phyloP scores from a whole-genome alignment of 768 basidiomycete species.

The Mrakia blollopis region DNA sequence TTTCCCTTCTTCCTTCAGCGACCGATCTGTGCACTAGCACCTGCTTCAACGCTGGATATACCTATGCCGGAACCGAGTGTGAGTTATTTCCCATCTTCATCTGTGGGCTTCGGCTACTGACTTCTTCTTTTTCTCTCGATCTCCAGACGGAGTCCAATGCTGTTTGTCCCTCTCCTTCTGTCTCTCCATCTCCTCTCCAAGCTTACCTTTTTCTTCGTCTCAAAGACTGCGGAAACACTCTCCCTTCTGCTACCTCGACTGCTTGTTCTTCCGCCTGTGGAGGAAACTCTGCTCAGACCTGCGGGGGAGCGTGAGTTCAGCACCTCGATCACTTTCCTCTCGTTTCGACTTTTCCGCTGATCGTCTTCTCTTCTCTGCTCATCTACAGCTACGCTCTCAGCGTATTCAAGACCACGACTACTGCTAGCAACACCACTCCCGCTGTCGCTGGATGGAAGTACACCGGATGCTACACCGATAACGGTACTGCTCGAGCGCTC shows the following conservation, averaged over 20 bases:
- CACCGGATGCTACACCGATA: slow-evolving; percentile 16
- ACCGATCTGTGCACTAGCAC: slow-evolving; percentile 6
- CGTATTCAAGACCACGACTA: slow-evolving; percentile 1
- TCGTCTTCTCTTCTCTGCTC: not conserved
- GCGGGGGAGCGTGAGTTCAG: slow-evolving; percentile 20
- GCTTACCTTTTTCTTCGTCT: not conserved
- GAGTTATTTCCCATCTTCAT: not conserved
- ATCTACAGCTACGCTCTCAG: not conserved
- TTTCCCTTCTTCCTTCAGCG: not conserved
- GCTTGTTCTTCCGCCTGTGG: slow-evolving; percentile 20
- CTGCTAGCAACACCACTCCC: not conserved
- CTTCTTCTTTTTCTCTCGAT: not conserved
- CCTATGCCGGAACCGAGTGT: slow-evolving; percentile 20
- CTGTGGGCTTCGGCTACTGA: not conserved
- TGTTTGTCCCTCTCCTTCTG: not conserved
- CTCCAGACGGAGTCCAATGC: not conserved
- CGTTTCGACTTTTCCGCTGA: not conserved
- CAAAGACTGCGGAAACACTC: not conserved
- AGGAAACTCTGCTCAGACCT: slow-evolving; percentile 24
- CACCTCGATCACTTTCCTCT: not conserved
- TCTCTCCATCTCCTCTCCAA: not conserved
- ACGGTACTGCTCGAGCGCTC: not conserved
- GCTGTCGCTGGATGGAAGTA: slow-evolving; percentile 18
- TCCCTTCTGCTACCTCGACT: slow-evolving; percentile 14
- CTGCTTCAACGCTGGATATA: slow-evolving; percentile 9